A percentile compares a stretch with the other conserved stretches of the same genome.
Evolutionary conservation across 768 basidiomycete genomes (phyloP).

Genomic region (Boletus vinaceobasis): DNA sequence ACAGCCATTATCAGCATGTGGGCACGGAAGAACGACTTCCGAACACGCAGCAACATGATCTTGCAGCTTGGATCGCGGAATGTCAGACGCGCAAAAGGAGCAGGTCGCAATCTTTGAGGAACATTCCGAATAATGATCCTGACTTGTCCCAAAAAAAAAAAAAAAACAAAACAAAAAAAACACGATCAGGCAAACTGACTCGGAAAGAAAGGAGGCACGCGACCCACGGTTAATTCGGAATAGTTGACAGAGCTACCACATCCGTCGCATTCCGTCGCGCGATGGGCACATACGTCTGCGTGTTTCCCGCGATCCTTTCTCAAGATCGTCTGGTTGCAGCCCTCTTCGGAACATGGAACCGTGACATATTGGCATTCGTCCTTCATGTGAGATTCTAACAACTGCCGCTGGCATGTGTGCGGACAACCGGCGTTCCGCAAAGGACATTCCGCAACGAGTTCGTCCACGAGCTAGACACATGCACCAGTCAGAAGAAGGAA

Average conservation of each 20-base stretch:
- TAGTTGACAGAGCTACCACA: conserved; percentile 35
- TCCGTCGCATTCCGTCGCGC: conserved; percentile 38
- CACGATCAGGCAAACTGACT: conserved; percentile 1
- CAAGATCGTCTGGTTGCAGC: conserved; percentile 43
- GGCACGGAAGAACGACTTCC: conserved; percentile 38
- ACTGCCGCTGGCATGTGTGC: conserved; percentile 63
- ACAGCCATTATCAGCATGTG: conserved; percentile 51
- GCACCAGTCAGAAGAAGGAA: conserved; percentile 3
- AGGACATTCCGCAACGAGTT: conserved; percentile 71
- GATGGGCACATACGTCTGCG: conserved; percentile 35
- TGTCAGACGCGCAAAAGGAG: conserved; percentile 37
- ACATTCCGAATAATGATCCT: conserved; percentile 43
- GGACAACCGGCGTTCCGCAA: conserved; percentile 57
- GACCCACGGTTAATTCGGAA: conserved; percentile 38
- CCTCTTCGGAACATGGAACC: conserved; percentile 46
- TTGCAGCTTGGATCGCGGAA: conserved; percentile 33
- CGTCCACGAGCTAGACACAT: conserved; percentile 68
- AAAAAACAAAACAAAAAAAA: background rate
- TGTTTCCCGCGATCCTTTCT: conserved; percentile 48
- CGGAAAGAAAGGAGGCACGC: background rate
- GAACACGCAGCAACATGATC: conserved; percentile 41
- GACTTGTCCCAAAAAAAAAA: conserved; percentile 1
- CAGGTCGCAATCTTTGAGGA: conserved; percentile 37
- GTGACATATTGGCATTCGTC: conserved; percentile 58
- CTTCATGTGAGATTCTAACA: conserved; percentile 58